Evolutionary conservation across 495 filamentous ascomycete genomes (phyloP).

Genomic region (Aspergillus bertholletiae): DNA sequence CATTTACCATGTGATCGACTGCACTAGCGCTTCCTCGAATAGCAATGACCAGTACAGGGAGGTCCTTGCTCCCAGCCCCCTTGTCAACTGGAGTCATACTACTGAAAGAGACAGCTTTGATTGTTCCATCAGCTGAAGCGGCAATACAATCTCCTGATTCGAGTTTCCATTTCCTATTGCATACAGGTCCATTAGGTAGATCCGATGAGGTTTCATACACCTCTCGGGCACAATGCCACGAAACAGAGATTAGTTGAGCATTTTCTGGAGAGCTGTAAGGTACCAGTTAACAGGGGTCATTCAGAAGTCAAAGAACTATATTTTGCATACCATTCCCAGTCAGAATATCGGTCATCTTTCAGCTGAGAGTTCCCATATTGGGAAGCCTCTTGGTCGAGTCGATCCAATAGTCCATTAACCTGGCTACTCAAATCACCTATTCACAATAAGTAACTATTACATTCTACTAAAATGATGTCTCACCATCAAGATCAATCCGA

Average conservation of each 20-base stretch:
- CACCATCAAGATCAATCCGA: constrained; percentile 5
- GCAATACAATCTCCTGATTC: background rate
- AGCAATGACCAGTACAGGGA: constrained; percentile 2
- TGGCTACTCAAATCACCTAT: background rate
- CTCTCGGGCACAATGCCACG: constrained; percentile 3
- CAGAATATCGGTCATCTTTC: background rate
- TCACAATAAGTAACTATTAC: background rate
- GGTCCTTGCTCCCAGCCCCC: background rate
- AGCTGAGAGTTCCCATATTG: constrained; percentile 4
- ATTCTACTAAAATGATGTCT: background rate
- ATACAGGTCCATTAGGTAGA: background rate
- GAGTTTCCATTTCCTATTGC: background rate
- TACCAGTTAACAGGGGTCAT: background rate
- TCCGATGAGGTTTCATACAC: background rate
- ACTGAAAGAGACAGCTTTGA: background rate
- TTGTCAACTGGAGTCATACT: background rate
- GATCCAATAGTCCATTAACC: background rate
- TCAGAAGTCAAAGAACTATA: background rate
- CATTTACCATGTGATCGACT: constrained; percentile 6
- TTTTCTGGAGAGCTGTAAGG: constrained; percentile 1
- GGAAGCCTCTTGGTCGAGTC: constrained; percentile 4
- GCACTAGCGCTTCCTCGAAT: constrained; percentile 2
- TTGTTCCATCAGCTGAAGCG: background rate
- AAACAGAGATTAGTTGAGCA: background rate
- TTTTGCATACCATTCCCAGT: constrained; percentile 3